Percentiles rank a stretch among this genome's conserved stretches.
Evolutionary conservation across 495 filamentous ascomycete species (phyloP).

Genomic region (Cladorrhinum samala): DNA sequence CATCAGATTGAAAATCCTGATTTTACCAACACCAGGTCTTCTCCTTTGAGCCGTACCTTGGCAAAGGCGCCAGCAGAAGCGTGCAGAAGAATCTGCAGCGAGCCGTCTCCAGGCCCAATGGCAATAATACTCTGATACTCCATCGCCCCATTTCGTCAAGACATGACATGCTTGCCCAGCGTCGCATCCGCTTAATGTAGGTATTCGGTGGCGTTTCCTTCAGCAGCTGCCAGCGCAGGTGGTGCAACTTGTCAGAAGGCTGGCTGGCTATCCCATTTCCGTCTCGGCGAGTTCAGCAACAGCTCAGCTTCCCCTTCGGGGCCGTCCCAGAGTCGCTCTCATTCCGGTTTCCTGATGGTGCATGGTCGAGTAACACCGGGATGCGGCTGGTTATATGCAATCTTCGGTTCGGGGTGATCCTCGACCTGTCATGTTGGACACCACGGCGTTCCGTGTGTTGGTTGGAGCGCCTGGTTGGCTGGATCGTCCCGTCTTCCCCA

Average conservation of each 20-base stretch:
- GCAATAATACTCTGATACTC: no score
- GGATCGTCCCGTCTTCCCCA: not conserved
- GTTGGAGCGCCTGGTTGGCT: not conserved
- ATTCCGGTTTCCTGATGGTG: not conserved
- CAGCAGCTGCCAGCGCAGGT: conserved; percentile 1
- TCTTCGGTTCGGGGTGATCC: conserved; percentile 1
- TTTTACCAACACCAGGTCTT: conserved; percentile 2
- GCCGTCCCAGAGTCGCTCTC: not conserved
- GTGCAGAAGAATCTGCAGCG: not conserved
- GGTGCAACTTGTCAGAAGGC: conserved; percentile 3
- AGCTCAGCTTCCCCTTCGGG: conserved; percentile 8
- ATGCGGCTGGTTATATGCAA: conserved; percentile 1
- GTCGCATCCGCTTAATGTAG: conserved; percentile 7
- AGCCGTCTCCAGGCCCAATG: not conserved
- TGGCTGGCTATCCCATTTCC: not conserved
- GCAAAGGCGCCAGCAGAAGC: not conserved
- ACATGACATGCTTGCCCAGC: conserved; percentile 7
- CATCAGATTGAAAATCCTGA: conserved; percentile 4
- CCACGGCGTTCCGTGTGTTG: not conserved
- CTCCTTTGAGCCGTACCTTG: not conserved
- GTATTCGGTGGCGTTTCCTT: conserved; percentile 10
- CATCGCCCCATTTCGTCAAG: conserved; percentile 1
- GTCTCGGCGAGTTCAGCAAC: not conserved
- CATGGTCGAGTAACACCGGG: not conserved
- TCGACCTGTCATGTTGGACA: not conserved